Conservation (phyloP, 345 rosid genomes). For the Melastoma malabathricum region DNA sequence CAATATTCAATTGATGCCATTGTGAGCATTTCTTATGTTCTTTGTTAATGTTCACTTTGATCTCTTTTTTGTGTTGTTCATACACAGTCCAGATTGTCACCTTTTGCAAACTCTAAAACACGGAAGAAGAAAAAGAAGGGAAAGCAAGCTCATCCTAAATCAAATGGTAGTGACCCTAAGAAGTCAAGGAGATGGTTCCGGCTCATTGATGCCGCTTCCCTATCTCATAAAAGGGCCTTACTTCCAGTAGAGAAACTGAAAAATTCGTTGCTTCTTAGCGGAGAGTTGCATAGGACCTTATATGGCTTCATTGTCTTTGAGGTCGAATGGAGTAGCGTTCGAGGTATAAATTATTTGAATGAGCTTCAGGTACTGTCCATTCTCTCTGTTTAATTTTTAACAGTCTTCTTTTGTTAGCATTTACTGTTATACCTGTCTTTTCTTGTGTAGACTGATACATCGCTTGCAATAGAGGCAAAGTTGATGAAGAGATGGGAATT, state of each 20-base stretch:
- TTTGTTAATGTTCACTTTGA: too few relatives aligned
- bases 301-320: slow-evolving; percentile 92
- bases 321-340: slow-evolving; percentile 64
- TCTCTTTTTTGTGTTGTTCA: not conserved
- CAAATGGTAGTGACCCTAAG: slow-evolving; percentile 14
- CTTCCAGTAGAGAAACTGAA: slow-evolving; percentile 63
- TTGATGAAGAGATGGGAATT: slow-evolving; percentile 96
- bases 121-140: slow-evolving; percentile 29
- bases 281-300: slow-evolving; percentile 63
- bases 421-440: too few relatives aligned
- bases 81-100: slow-evolving; percentile 83
- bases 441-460: slow-evolving; percentile 95
- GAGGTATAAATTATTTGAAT: slow-evolving; percentile 81
- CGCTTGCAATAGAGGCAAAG: slow-evolving; percentile 81
- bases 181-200: slow-evolving; percentile 60
- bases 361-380: slow-evolving; percentile 69
- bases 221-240: slow-evolving; percentile 40
- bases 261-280: slow-evolving; percentile 39
- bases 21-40: too few relatives aligned
- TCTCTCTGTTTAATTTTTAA: too few relatives aligned
- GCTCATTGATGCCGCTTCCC: slow-evolving; percentile 42
- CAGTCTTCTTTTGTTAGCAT: too few relatives aligned
- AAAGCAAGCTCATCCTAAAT: slow-evolving; percentile 23
- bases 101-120: slow-evolving; percentile 81
- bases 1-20: not conserved